A percentile compares a stretch with the other conserved stretches of the same genome.
These are phyloP conservation scores for Vitis labrusca DNA, from an alignment of 164 flowering plant genomes.

Conservation along the genomic window DNA sequence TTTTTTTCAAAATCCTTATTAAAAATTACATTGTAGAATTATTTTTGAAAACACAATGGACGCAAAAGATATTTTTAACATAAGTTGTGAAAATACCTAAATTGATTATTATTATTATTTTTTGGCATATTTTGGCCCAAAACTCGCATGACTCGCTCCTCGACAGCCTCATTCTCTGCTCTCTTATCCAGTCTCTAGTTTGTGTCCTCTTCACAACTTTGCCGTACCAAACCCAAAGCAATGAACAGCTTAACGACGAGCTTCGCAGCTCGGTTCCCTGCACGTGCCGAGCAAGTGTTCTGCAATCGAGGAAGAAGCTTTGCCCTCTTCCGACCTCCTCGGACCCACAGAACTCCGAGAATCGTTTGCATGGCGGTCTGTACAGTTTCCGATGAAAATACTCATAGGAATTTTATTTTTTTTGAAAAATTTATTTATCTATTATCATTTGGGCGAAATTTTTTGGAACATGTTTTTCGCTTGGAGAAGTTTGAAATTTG, in stretches of 20 bases:
- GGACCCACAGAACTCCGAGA: slow-evolving; percentile 26
- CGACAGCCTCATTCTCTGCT: background rate
- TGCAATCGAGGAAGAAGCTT: slow-evolving; percentile 4
- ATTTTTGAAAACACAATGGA: too few relatives aligned
- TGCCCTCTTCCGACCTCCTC: slow-evolving; percentile 20
- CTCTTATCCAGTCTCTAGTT: background rate
- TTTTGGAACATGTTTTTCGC: too few relatives aligned
- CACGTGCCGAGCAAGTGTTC: background rate
- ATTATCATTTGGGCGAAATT: background rate
- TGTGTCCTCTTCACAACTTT: too few relatives aligned
- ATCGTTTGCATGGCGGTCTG: slow-evolving; percentile 80
- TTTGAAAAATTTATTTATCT: background rate
- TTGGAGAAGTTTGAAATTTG: background rate
- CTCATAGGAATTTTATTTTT: background rate
- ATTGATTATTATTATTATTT: too few relatives aligned
- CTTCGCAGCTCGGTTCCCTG: slow-evolving; percentile 23
- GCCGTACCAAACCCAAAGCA: background rate
- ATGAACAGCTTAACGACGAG: slow-evolving; percentile 29
- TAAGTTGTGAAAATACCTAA: too few relatives aligned
- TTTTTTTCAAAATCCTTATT: too few relatives aligned
- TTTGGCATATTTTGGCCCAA: too few relatives aligned
- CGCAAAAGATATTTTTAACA: too few relatives aligned
- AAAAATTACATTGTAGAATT: too few relatives aligned
- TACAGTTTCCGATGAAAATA: background rate
- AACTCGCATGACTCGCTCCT: too few relatives aligned